Evolutionary conservation across 495 filamentous ascomycete genomes (phyloP).

Genomic region (Talaromyces thailandensis): DNA sequence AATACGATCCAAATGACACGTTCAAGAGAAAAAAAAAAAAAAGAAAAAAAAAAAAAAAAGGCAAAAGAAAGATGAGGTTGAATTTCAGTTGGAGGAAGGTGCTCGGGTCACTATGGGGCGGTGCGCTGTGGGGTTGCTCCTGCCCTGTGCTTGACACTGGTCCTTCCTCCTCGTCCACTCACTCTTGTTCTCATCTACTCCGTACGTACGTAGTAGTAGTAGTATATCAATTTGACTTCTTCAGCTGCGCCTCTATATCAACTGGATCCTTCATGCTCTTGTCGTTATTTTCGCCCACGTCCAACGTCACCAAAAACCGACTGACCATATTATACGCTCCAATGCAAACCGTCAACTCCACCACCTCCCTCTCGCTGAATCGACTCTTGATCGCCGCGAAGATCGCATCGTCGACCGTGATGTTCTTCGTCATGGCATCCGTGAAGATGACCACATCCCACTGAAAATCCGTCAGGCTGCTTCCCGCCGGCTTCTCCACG

Average conservation of each 20-base stretch:
- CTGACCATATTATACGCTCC: constrained; percentile 70
- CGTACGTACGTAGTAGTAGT: too few relatives aligned
- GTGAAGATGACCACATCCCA: constrained; percentile 46
- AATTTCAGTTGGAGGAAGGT: background rate
- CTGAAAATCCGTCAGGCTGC: constrained; percentile 35
- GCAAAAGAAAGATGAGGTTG: background rate
- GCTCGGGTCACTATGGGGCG: constrained; percentile 6
- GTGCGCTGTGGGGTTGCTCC: constrained; percentile 1
- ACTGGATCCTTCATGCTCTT: constrained; percentile 8
- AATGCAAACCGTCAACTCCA: constrained; percentile 60
- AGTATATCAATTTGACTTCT: background rate
- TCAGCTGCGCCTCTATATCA: background rate
- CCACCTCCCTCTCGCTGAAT: constrained; percentile 58
- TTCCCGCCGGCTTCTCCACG: background rate
- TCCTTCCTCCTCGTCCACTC: background rate
- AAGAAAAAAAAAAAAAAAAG: background rate
- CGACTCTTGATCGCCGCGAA: constrained; percentile 49
- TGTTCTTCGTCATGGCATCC: constrained; percentile 18
- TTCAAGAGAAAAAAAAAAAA: background rate
- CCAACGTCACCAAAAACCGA: constrained; percentile 63
- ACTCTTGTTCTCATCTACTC: too few relatives aligned
- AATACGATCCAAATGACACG: background rate
- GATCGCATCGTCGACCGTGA: constrained; percentile 51
- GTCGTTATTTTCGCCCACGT: constrained; percentile 52
- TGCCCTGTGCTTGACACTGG: background rate